Evolutionary conservation across 257 asterid genomes (phyloP), one percentile per base, ranked within the genome.

Genomic region (Osmanthus fragrans): DNA sequence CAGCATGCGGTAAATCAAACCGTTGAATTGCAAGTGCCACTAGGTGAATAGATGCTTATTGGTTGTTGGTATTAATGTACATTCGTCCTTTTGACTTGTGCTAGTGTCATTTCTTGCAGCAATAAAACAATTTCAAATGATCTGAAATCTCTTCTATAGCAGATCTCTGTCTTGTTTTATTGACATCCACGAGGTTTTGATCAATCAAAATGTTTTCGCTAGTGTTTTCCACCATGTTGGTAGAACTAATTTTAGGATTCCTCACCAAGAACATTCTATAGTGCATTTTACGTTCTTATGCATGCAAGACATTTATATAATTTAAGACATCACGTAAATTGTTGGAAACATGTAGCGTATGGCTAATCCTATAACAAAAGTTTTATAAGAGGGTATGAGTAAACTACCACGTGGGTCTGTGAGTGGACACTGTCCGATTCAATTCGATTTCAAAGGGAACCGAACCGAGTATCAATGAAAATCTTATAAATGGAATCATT

Each of bases 1-100:
- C 77, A 79, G 11, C 79, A 0, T 77, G 67, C 5, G 47, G 71
- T 58, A 60, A 77, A 63, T 32, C 82, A 33, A 60, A 3, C 70
- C 58, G 21, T 15, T 76, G 39, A 47, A 45, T 45, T 2, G 49
- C 49, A 10, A 40, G 16, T 40, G 79, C 34, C 49, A 51, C 0
- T 51, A 40, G 45, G 72, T 75, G 72, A 58, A 75, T n/a, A 21
- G 58, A 74, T 23, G 23, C 40, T 36, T 34, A 21, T 11, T 27
- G 45, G 65, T 39, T 21, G 49, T 34, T 75, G 47, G 45, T 66
- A 65, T 60, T 75, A 25, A 0, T 25, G 68, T 60, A 60, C 32
- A 25, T 60, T 60, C 15, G 6, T 60, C 68, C 15, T 21, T 60
- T 9, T 60, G 66, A 60, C 32, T 60, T 2, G 21, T 9, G 11